These are phyloP conservation scores for Adenanthera pavonina DNA, from an alignment of 306 rosid genomes.

Conservation along the genomic window DNA sequence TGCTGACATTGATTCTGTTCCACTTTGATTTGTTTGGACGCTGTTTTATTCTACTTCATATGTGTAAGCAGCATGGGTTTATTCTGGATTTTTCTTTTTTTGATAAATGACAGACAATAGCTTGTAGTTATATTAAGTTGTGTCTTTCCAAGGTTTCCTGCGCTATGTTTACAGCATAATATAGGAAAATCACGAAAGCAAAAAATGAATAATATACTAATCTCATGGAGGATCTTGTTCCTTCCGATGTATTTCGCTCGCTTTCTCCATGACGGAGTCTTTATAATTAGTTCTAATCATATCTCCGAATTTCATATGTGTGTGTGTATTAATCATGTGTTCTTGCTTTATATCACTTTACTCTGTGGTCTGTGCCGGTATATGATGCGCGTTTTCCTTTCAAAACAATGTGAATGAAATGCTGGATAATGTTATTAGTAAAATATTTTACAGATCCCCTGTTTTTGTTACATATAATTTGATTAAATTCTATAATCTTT, in stretches of 20 bases:
- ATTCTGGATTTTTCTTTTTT: not conserved
- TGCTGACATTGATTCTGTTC: not conserved
- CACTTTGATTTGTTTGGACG: not conserved
- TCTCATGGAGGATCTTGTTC: not conserved
- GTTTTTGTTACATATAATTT: not conserved
- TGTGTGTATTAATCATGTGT: not conserved
- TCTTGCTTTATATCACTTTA: not conserved
- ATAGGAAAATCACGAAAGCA: not conserved
- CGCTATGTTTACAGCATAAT: not conserved
- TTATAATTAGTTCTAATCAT: not conserved
- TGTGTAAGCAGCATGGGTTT: not conserved
- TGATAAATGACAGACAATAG: not conserved
- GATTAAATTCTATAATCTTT: not conserved
- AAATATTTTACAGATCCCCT: too few relatives aligned
- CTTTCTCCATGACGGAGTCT: not conserved
- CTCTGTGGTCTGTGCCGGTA: not conserved
- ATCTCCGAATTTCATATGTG: not conserved
- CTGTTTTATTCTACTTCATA: not conserved
- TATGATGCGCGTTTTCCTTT: not conserved
- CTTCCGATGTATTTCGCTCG: not conserved
- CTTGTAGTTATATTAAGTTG: not conserved
- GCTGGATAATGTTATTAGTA: not conserved
- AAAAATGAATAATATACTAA: not conserved
- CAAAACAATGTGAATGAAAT: not conserved
- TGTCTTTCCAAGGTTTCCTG: not conserved